Evolutionary conservation across 768 basidiomycete genomes (phyloP).

Genomic region (Pulveroboletus sp.): DNA sequence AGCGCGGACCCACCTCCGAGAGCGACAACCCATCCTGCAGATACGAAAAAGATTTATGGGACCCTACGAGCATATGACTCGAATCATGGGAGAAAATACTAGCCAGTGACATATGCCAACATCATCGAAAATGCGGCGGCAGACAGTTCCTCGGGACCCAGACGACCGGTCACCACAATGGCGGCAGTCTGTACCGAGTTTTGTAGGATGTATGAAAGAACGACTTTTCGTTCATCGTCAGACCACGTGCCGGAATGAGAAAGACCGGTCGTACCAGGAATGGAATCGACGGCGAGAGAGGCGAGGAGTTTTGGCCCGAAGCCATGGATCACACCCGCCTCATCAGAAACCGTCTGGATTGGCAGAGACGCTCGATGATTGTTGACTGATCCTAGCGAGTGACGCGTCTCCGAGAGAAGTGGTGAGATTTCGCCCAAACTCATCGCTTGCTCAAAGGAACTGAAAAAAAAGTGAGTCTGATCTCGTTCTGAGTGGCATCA

Average conservation of each 20-base stretch:
- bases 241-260: background rate
- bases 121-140: conserved; percentile 70
- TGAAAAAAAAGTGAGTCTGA: conserved; percentile 1
- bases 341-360: conserved; percentile 22
- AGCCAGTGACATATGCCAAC: conserved; percentile 75
- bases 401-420: conserved; percentile 21
- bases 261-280: conserved; percentile 42
- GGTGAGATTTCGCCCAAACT: conserved; percentile 29
- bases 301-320: conserved; percentile 35
- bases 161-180: conserved; percentile 57
- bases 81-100: conserved; percentile 36
- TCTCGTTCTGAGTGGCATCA: background rate
- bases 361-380: conserved; percentile 7
- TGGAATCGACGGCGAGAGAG: conserved; percentile 51
- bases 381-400: conserved; percentile 5
- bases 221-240: conserved; percentile 39
- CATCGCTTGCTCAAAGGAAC: conserved; percentile 14
- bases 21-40: conserved; percentile 69
- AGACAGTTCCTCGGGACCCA: conserved; percentile 67
- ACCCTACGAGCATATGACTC: conserved; percentile 34
- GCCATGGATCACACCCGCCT: conserved; percentile 23
- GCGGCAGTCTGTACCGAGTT: conserved; percentile 69
- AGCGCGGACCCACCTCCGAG: conserved; percentile 75
- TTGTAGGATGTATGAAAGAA: conserved; percentile 66
- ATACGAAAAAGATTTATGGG: conserved; percentile 41